Conservation (phyloP, 2,329 filamentous ascomycete genomes). For the Teratosphaeria destructans region DNA sequence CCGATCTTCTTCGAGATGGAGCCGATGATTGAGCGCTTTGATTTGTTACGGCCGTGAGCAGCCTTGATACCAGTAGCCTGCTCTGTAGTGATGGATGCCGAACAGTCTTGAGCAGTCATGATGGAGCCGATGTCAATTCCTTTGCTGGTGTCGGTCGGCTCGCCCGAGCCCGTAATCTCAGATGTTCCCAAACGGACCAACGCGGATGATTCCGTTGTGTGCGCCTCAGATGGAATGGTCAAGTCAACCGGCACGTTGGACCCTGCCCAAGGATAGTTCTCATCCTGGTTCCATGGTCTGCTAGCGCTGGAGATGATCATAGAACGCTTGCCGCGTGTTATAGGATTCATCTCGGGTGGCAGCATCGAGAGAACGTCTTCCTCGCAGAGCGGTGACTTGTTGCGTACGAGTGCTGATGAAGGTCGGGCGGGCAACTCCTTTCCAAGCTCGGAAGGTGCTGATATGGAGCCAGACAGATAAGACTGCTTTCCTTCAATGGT, state of each 20-base stretch:
- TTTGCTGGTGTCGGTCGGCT: conserved; percentile 12
- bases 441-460: conserved; percentile 21
- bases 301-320: conserved; percentile 27
- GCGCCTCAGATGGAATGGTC: conserved; percentile 23
- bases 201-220: conserved; percentile 20
- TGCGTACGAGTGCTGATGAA: conserved; percentile 19
- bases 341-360: conserved; percentile 24
- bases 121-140: conserved; percentile 25
- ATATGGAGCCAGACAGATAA: conserved; percentile 23
- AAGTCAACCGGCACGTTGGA: conserved; percentile 31
- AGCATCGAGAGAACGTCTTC: conserved; percentile 22
- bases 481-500: conserved; percentile 15
- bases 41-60: conserved; percentile 19
- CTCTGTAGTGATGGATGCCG: conserved; percentile 21
- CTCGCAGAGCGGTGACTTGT: conserved; percentile 20
- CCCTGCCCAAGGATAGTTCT: conserved; percentile 37
- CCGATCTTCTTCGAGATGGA: conserved; percentile 26
- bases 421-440: conserved; percentile 15
- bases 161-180: background rate
- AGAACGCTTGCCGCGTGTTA: conserved; percentile 23
- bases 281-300: conserved; percentile 38
- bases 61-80: conserved; percentile 20
- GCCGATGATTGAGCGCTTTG: conserved; percentile 27
- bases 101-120: conserved; percentile 14
- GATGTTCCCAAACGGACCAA: conserved; percentile 15